A percentile compares a stretch with the other conserved stretches of the same genome.
phyloP scores from a whole-genome alignment of 371 early-diverging fungal species.

The Mortierella sp. region DNA sequence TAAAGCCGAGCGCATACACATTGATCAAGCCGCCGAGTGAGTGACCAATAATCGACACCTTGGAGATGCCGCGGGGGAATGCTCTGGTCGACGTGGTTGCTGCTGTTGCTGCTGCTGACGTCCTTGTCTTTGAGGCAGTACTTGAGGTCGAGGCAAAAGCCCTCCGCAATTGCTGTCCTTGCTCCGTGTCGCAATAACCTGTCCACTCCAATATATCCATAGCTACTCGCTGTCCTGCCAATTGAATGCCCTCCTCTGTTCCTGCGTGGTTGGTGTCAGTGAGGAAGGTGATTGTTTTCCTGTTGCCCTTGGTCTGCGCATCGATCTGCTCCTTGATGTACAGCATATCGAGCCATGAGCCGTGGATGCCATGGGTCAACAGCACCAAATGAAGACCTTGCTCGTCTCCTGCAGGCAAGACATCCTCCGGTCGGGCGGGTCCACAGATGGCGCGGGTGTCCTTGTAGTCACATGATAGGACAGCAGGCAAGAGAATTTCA shows the following conservation, averaged over 20 bases:
- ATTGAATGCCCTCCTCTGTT: conserved; percentile 60
- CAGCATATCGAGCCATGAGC: conserved; percentile 58
- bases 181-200: conserved; percentile 46
- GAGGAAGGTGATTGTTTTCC: conserved; percentile 47
- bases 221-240: conserved; percentile 57
- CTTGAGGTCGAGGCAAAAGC: conserved; percentile 9
- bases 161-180: conserved; percentile 22
- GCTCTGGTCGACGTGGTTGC: not conserved
- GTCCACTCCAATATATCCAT: conserved; percentile 50
- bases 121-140: not conserved
- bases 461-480: conserved; percentile 47
- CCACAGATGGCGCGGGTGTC: conserved; percentile 50
- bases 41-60: conserved; percentile 60
- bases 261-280: conserved; percentile 59
- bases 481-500: conserved; percentile 20
- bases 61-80: conserved; percentile 46
- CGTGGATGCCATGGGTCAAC: conserved; percentile 60
- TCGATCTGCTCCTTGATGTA: conserved; percentile 62
- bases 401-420: conserved; percentile 8
- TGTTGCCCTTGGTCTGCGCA: conserved; percentile 22
- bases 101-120: not conserved
- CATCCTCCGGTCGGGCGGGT: conserved; percentile 19
- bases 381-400: conserved; percentile 54
- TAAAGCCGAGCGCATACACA: conserved; percentile 56
- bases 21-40: conserved; percentile 62